A percentile compares a stretch with the other conserved stretches of the same genome.
Conservation (phyloP, 176 grass and related monocot genomes). For the Elymus sibiricus region DNA sequence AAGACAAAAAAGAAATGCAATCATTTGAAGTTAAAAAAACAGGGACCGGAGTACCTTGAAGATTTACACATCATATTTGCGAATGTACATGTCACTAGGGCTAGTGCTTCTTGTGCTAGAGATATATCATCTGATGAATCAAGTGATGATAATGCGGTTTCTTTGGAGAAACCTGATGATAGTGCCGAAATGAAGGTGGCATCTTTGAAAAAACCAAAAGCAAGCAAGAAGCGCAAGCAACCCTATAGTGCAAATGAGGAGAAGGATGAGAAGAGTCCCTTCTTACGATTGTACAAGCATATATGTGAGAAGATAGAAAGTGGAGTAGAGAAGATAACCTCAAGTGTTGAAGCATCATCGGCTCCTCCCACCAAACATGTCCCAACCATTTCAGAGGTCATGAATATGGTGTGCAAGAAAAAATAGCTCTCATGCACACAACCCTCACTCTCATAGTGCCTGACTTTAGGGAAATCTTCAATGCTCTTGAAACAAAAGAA, state of each 20-base stretch:
- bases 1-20: background rate
- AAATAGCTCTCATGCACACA: no score
- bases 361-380: background rate
- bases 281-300: no score
- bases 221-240: background rate
- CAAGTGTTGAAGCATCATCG: conserved; percentile 4
- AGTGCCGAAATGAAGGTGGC: background rate
- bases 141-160: background rate
- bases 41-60: background rate
- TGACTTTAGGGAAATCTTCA: no score
- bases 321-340: background rate
- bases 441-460: no score
- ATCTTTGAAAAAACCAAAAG: background rate
- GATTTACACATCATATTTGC: background rate
- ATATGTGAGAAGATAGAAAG: no score
- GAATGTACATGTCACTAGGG: background rate
- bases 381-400: background rate
- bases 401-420: no score
- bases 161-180: background rate
- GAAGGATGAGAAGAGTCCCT: conserved; percentile 15
- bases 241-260: background rate
- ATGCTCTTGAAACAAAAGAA: no score
- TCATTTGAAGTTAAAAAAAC: background rate
- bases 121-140: background rate
- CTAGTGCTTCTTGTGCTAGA: background rate